Percentiles rank a stretch among this genome's conserved stretches.
Conservation (phyloP, 2,329 filamentous ascomycete genomes). For the Cladosporium sp. region DNA sequence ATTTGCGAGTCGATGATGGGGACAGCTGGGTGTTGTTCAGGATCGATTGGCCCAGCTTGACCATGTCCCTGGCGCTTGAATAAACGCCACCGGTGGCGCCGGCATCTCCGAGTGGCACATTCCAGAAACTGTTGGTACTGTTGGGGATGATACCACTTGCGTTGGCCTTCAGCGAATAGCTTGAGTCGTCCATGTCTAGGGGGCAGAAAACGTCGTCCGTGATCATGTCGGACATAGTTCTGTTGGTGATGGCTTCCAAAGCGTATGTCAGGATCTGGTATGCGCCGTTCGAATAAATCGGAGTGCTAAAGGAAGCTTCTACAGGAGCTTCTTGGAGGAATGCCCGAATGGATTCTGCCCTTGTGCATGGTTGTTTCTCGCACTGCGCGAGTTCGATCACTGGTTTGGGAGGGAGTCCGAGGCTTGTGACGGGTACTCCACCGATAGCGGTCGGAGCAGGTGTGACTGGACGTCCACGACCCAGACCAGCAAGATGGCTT, state of each 20-base stretch:
- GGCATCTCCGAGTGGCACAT: constrained; percentile 36
- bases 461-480: not conserved
- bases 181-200: constrained; percentile 41
- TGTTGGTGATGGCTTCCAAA: constrained; percentile 47
- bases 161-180: constrained; percentile 16
- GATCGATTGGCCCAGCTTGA: constrained; percentile 46
- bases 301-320: constrained; percentile 46
- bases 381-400: constrained; percentile 9
- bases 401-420: constrained; percentile 15
- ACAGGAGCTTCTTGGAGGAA: constrained; percentile 40
- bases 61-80: constrained; percentile 46
- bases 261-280: constrained; percentile 48
- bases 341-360: constrained; percentile 35
- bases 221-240: constrained; percentile 43
- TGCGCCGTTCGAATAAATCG: constrained; percentile 53
- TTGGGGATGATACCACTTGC: constrained; percentile 39
- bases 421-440: not conserved
- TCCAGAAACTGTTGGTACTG: constrained; percentile 15
- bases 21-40: constrained; percentile 46
- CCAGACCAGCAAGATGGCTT: constrained; percentile 48
- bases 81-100: constrained; percentile 42
- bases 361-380: constrained; percentile 37
- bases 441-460: not conserved
- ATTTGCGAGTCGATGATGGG: constrained; percentile 42
- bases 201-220: constrained; percentile 43